Conservation (phyloP, 768 basidiomycete genomes). For the Flagelloscypha sp. region DNA sequence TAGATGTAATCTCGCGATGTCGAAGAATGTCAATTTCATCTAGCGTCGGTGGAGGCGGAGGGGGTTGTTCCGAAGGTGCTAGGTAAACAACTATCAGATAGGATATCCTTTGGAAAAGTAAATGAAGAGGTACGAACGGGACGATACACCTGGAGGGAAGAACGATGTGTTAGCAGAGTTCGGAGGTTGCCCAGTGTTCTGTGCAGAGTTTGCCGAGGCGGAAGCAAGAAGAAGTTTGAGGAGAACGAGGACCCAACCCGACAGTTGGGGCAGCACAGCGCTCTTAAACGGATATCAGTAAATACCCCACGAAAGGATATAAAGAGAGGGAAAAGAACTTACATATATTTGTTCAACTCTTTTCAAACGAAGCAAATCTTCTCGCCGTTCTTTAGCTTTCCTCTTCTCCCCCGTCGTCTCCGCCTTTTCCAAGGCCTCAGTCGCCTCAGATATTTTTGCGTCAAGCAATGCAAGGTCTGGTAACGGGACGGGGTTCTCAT, state of each 20-base stretch:
- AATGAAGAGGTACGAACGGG: slow-evolving; percentile 37
- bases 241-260: slow-evolving; percentile 87
- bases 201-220: slow-evolving; percentile 78
- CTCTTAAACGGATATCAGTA: slow-evolving; percentile 39
- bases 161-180: slow-evolving; percentile 61
- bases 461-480: slow-evolving; percentile 68
- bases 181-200: slow-evolving; percentile 49
- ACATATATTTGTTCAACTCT: slow-evolving; percentile 93
- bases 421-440: slow-evolving; percentile 40
- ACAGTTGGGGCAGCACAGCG: slow-evolving; percentile 72
- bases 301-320: background rate
- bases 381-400: slow-evolving; percentile 58
- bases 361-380: slow-evolving; percentile 81
- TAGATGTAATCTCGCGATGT: slow-evolving; percentile 95
- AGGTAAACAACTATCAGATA: slow-evolving; percentile 5
- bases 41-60: slow-evolving; percentile 61
- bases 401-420: slow-evolving; percentile 44
- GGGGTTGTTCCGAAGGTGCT: slow-evolving; percentile 54
- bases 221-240: slow-evolving; percentile 90
- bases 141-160: slow-evolving; percentile 64
- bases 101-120: background rate
- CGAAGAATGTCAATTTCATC: slow-evolving; percentile 92
- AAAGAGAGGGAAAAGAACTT: slow-evolving; percentile 21
- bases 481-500: slow-evolving; percentile 60
- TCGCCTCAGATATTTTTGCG: slow-evolving; percentile 64